Evolutionary conservation across 2,329 filamentous ascomycete species (phyloP).

Genomic region (Pseudocercospora cruenta): DNA sequence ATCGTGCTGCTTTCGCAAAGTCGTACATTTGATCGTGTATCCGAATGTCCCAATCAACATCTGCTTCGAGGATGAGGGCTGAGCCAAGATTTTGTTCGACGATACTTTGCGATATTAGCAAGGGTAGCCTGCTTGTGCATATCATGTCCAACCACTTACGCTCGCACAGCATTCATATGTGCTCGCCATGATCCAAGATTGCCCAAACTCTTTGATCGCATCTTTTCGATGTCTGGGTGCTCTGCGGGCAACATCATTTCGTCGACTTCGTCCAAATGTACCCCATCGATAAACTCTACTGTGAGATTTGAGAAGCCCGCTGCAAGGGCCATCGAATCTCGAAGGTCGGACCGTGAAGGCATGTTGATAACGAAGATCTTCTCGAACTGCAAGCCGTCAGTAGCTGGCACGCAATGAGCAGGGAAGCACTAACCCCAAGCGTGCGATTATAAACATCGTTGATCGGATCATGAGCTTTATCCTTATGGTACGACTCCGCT

Average conservation of each 20-base stretch:
- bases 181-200: constrained; percentile 31
- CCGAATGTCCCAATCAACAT: constrained; percentile 51
- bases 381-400: constrained; percentile 46
- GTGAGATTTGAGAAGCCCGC: constrained; percentile 51
- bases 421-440: constrained; percentile 20
- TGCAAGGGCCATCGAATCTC: constrained; percentile 55
- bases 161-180: constrained; percentile 33
- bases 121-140: constrained; percentile 33
- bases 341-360: constrained; percentile 55
- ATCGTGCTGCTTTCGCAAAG: constrained; percentile 45
- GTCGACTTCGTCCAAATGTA: constrained; percentile 38
- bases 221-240: constrained; percentile 33
- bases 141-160: constrained; percentile 16
- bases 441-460: constrained; percentile 21
- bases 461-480: constrained; percentile 3
- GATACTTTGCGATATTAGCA: constrained; percentile 30
- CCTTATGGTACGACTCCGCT: background rate
- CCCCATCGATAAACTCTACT: constrained; percentile 53
- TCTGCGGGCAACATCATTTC: constrained; percentile 40
- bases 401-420: background rate
- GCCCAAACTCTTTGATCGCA: constrained; percentile 34
- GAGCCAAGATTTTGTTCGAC: constrained; percentile 43
- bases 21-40: constrained; percentile 44
- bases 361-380: constrained; percentile 59
- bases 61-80: constrained; percentile 50